Evolutionary conservation across 2,329 filamentous ascomycete species (phyloP), one percentile per base, ranked within the genome.

Genomic region (Nigrospora sphaerica): DNA sequence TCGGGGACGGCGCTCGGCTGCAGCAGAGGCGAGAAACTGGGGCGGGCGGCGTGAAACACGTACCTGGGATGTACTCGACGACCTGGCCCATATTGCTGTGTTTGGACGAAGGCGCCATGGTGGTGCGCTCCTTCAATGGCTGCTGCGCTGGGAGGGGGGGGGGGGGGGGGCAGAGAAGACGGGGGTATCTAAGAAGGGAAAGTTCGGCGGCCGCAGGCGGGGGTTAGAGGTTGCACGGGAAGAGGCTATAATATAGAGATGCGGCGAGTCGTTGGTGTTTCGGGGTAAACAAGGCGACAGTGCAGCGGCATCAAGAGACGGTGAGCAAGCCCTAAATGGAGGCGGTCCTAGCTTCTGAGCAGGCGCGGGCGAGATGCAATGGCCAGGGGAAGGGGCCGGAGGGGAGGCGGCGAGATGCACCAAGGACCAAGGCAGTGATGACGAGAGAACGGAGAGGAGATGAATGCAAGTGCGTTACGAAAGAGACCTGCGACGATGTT

Each of bases 11-110:
- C 7, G 23, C 6, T 28, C 23, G 23, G 23, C 23, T 7, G 23
- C n/a, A 36, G 18, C 6, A 33, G 3, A 13, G 19, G 12, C 32
- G n/a, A 44, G 32, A 35, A 44, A 18, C 34, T n/a, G n/a, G 18
- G 40, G 19, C 14, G 35, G 18, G 18, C 13, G 16, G 34, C n/a
- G 35, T n/a, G 11, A 2, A 12, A 48, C 45, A 72, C 80, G 60
- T 76, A 95, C 90, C 88, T 74, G 90, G 87, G 60, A 96, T 95
- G 69, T 95, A 96, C 74, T 96, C 91, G 63, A 96, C 91, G 58
- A 95, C 83, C 72, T 95, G 88, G 52, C 88, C 90, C 71, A 88
- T 80, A 68, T 82, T 86, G 64, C 78, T 61, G 63, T 60, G 62
- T 64, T 68, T 64, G 55, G 64, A 69, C 54, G 74, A 72, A 66